phyloP scores from a whole-genome alignment of 495 filamentous ascomycete species.

The Penicillium canariense region DNA sequence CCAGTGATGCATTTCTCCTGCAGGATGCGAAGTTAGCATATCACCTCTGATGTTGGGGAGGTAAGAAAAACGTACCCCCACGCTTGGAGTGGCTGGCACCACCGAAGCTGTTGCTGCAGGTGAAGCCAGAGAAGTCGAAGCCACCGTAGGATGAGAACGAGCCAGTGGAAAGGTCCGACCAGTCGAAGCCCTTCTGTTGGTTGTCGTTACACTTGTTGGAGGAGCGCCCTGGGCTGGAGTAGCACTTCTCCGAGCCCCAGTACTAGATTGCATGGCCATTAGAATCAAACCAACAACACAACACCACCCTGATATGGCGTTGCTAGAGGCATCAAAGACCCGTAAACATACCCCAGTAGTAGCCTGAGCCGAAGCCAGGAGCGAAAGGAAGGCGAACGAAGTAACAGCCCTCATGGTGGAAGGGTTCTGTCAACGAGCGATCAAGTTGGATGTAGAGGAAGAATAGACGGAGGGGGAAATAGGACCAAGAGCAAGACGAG shows the following conservation, averaged over 20 bases:
- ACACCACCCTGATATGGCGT: slow-evolving; percentile 8
- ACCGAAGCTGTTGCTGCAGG: slow-evolving; percentile 56
- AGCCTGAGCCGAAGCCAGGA: slow-evolving; percentile 27
- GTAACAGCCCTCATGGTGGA: slow-evolving; percentile 30
- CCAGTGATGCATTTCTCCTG: slow-evolving; percentile 28
- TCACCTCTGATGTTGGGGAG: background rate
- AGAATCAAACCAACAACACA: background rate
- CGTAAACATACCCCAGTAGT: slow-evolving; percentile 25
- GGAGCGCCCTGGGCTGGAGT: slow-evolving; percentile 67
- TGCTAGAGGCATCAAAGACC: background rate
- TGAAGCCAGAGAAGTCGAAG: slow-evolving; percentile 71
- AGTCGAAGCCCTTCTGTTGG: slow-evolving; percentile 70
- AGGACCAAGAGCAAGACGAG: background rate
- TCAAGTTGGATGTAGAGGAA: background rate
- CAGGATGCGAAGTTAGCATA: background rate
- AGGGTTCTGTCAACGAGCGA: slow-evolving; percentile 18
- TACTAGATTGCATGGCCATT: slow-evolving; percentile 16
- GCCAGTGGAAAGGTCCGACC: slow-evolving; percentile 59
- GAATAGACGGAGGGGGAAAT: background rate
- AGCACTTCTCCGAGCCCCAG: slow-evolving; percentile 61
- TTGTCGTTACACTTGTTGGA: slow-evolving; percentile 71
- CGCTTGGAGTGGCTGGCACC: slow-evolving; percentile 46
- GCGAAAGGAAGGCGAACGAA: slow-evolving; percentile 28
- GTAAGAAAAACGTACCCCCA: slow-evolving; percentile 40
- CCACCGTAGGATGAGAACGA: slow-evolving; percentile 65